Conservation (phyloP, 352 stramenopile species). For the Lagenidium giganteum region DNA sequence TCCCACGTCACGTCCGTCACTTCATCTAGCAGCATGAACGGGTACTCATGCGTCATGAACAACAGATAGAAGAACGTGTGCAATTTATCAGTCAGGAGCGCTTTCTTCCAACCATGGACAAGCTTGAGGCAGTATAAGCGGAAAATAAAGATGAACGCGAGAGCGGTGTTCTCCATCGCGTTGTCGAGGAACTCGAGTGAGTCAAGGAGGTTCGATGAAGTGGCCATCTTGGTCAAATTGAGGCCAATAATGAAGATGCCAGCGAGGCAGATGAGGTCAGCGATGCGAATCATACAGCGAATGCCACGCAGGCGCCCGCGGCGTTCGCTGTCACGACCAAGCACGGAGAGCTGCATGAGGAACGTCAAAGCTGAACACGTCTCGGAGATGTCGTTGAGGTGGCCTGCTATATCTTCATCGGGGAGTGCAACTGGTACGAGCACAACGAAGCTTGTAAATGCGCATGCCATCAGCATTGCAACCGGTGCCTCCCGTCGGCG, state of each 20-base stretch:
- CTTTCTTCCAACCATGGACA: conserved; percentile 4
- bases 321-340: conserved; percentile 18
- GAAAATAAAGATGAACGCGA: conserved; percentile 23
- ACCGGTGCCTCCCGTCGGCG: neutral
- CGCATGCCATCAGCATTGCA: conserved; percentile 1
- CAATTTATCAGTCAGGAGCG: conserved; percentile 14
- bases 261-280: conserved; percentile 10
- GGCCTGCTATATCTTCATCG: conserved; percentile 3
- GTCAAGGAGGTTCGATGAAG: too few species aligned
- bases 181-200: conserved; percentile 16
- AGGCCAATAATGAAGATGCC: neutral
- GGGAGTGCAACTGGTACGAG: conserved; percentile 7
- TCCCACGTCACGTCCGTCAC: conserved; percentile 3
- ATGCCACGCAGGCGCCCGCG: conserved; percentile 23
- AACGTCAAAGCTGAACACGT: conserved; percentile 11
- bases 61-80: conserved; percentile 8
- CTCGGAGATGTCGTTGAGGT: conserved; percentile 17
- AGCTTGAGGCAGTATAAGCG: conserved; percentile 23
- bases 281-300: conserved; percentile 12
- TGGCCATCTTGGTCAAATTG: neutral
- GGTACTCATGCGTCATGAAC: conserved; percentile 5
- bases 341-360: conserved; percentile 24
- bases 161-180: conserved; percentile 2
- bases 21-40: neutral
- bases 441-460: conserved; percentile 9